Base-by-base conservation (phyloP, 2,329 filamentous ascomycete genomes). In the Fusarium decemcellulare region DNA sequence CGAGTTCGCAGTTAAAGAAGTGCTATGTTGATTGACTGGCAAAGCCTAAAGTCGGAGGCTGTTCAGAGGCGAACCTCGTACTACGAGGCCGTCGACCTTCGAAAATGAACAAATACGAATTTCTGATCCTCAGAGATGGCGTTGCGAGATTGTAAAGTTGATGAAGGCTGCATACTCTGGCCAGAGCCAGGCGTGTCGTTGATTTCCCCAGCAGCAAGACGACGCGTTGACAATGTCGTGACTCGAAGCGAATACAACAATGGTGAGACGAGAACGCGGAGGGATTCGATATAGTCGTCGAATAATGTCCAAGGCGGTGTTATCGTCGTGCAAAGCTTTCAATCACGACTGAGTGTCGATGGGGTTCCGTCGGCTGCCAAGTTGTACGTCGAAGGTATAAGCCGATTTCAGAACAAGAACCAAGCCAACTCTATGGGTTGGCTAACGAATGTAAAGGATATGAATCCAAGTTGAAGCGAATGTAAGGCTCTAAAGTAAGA, bases 391-490 rank as follows among this genome's bases (percentile, higher is more conserved):
- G n/a, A 51, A 51, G 55, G 59, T 68, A 23, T 61, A 70, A 65
- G 57, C 55, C 44, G 56, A 39, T 51, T 14, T 47, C 50, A 37
- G 47, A 47, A 32, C 52, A 46, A 44, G 44, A 44, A 44, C 54
- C 30, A 53, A 64, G 47, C 46, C 67, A 58, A 59, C 47, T 55
- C 48, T 40, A 37, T 44, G 18, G 55, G 53, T 56, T 55, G 48
- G 47, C 51, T 62, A 65, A 61, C 55, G 60, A 68, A 50, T 58
- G 69, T 50, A 65, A 56, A 43, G 54, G 52, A 44, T 67, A 61
- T 65, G 63, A 60, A 59, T 63, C 44, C 37, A 57, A 62, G 50
- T 37, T 48, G 59, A 71, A 72, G 61, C 39, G 71, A 74, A 46
- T 71, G 72, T 72, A 51, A 54, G 52, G 61, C 72, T 65, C 65